A percentile compares a stretch with the other conserved stretches of the same genome.
Conservation (phyloP, 345 rosid species). For the Diplotaxis tenuifolia region DNA sequence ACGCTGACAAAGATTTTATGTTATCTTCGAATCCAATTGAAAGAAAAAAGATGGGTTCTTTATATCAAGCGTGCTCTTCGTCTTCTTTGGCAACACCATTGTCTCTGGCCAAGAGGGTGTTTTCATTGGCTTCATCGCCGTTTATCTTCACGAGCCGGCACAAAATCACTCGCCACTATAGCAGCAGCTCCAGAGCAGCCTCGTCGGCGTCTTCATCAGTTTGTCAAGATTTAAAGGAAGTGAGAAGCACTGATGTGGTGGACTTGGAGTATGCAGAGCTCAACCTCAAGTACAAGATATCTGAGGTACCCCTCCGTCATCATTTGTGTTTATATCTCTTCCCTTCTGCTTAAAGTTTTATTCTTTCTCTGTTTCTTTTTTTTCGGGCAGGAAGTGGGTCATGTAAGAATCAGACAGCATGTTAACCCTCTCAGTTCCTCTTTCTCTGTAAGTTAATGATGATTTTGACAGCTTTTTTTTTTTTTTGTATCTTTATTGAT, state of each 20-base stretch:
- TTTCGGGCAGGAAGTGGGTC: conserved; percentile 63
- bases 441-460: conserved; percentile 55
- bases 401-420: conserved; percentile 84
- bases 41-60: conserved; percentile 36
- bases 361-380: conserved; percentile 8
- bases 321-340: background rate
- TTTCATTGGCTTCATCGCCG: conserved; percentile 23
- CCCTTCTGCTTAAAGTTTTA: background rate
- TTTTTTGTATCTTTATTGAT: too few species aligned
- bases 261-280: conserved; percentile 79
- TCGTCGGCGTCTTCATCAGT: conserved; percentile 24
- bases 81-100: conserved; percentile 31
- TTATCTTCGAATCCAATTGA: conserved; percentile 8
- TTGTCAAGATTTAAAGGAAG: conserved; percentile 32
- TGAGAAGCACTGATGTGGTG: conserved; percentile 61
- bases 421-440: conserved; percentile 90
- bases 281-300: conserved; percentile 54
- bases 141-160: conserved; percentile 19
- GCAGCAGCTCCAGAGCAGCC: conserved; percentile 18
- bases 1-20: background rate
- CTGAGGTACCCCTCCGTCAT: conserved; percentile 46
- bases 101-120: conserved; percentile 36
- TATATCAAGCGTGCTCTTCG: conserved; percentile 19
- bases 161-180: conserved; percentile 18
- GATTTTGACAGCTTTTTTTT: background rate